Conservation (phyloP, 768 basidiomycete species). For the Astraeus odoratus region DNA sequence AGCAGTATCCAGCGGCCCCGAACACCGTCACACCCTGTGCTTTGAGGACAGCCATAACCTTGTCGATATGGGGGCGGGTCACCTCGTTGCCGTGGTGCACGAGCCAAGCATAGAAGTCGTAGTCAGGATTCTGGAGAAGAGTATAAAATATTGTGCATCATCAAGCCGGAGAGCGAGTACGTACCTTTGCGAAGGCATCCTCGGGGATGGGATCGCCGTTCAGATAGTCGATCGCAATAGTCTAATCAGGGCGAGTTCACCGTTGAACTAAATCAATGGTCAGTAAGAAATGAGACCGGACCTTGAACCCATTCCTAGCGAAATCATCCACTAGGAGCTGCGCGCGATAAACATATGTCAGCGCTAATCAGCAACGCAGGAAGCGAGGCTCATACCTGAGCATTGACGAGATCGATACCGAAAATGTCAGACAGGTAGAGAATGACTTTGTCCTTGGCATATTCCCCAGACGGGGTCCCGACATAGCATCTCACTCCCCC, state of each 20-base stretch:
- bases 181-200: constrained; percentile 17
- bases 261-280: not conserved
- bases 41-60: constrained; percentile 51
- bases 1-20: constrained; percentile 64
- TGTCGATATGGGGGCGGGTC: constrained; percentile 47
- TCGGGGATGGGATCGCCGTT: constrained; percentile 28
- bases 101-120: constrained; percentile 40
- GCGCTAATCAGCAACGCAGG: not conserved
- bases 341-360: not conserved
- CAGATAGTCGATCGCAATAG: constrained; percentile 31
- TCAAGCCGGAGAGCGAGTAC: not conserved
- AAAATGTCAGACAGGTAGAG: constrained; percentile 50
- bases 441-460: constrained; percentile 49
- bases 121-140: constrained; percentile 18
- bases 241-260: no score
- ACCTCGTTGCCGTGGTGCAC: constrained; percentile 30
- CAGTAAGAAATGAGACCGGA: not conserved
- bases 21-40: constrained; percentile 51
- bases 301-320: constrained; percentile 35
- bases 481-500: constrained; percentile 36
- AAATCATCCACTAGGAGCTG: constrained; percentile 30
- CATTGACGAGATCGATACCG: constrained; percentile 42
- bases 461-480: constrained; percentile 41
- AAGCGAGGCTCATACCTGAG: constrained; percentile 26
- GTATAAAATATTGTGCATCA: not conserved